Conservation (phyloP, 2,329 filamentous ascomycete species). For the Aspergillus novoparasiticus region DNA sequence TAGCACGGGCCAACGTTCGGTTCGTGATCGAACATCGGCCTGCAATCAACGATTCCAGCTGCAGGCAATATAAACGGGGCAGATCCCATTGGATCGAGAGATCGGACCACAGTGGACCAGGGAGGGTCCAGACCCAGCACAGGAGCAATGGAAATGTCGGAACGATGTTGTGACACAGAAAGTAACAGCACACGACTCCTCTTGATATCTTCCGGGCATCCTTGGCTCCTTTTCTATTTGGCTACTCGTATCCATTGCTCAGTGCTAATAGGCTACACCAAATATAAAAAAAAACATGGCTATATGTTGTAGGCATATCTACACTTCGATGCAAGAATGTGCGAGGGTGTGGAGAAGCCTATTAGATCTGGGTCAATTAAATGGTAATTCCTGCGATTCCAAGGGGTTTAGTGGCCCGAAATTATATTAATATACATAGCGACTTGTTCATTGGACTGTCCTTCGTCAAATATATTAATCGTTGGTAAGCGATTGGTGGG, state of each 20-base stretch:
- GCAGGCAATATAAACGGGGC: background rate
- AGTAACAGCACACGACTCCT: background rate
- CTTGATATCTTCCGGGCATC: background rate
- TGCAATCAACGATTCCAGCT: background rate
- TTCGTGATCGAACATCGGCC: background rate
- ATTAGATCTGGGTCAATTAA: background rate
- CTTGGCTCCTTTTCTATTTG: background rate
- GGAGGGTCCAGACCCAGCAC: background rate
- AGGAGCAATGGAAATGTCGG: background rate
- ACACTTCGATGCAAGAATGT: background rate
- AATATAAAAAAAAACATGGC: background rate
- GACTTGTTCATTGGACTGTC: background rate
- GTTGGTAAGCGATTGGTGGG: background rate
- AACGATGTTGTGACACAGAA: background rate
- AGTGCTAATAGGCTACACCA: background rate
- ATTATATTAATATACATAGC: background rate
- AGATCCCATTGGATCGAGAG: background rate
- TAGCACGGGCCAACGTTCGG: constrained; percentile 2
- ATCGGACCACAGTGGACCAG: constrained; percentile 1
- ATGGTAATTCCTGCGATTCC: background rate
- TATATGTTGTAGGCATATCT: background rate
- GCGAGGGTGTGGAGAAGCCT: background rate
- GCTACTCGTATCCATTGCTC: background rate
- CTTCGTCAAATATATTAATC: background rate
- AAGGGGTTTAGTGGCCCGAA: background rate